Conservation (phyloP, 805 yeast species). For the Kregervanrija pseudodelftensis region DNA sequence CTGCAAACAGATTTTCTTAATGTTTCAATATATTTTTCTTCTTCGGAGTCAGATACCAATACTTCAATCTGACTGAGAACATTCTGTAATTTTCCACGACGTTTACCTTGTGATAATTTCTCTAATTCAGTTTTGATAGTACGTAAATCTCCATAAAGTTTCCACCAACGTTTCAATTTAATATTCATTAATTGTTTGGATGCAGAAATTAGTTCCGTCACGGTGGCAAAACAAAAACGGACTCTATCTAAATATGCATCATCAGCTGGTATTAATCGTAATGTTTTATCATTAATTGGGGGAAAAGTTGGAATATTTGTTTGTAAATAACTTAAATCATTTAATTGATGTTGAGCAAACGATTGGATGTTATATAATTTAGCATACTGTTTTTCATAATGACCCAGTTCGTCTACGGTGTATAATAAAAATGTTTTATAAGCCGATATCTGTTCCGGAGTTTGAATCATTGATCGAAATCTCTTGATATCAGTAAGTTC, state of each 20-base stretch:
- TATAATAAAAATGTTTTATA: constrained; percentile 42
- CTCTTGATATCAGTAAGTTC: too few relatives aligned
- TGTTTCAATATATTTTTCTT: not conserved
- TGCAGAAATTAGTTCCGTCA: constrained; percentile 23
- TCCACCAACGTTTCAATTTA: constrained; percentile 40
- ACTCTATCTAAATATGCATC: constrained; percentile 1
- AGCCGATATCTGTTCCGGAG: constrained; percentile 34
- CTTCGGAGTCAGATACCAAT: constrained; percentile 1
- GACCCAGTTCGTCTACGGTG: constrained; percentile 35
- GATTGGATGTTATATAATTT: constrained; percentile 26
- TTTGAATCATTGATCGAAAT: constrained; percentile 9
- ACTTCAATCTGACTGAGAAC: constrained; percentile 8
- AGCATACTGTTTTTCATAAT: constrained; percentile 24
- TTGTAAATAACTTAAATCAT: constrained; percentile 24
- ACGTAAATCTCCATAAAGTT: constrained; percentile 33
- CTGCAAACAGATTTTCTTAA: constrained; percentile 3
- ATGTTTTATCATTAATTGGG: constrained; percentile 7
- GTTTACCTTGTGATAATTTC: not conserved
- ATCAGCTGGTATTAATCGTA: not conserved
- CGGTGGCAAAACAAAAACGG: constrained; percentile 4
- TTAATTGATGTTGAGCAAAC: constrained; percentile 22
- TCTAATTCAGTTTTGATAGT: constrained; percentile 27
- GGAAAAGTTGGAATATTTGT: constrained; percentile 6
- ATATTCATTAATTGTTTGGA: constrained; percentile 27
- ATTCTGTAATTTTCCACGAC: not conserved